Base-by-base conservation (phyloP, 495 filamentous ascomycete species). In the Podospora pseudopauciseta region DNA sequence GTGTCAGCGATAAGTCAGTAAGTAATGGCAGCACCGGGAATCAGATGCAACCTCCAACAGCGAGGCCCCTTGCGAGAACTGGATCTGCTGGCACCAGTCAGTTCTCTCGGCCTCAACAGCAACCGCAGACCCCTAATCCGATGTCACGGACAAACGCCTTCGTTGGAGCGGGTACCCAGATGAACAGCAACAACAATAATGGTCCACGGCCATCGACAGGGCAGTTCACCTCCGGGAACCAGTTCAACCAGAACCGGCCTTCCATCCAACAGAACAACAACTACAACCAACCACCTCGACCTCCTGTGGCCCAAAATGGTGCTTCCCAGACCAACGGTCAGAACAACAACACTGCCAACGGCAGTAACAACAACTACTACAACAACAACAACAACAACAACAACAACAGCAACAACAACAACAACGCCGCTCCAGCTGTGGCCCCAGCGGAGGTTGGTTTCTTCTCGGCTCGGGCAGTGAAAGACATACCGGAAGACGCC, bases 391-490 rank as follows among this genome's bases (percentile, higher is more conserved):
- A 16, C 39, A 71, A 34, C 55, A 71, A 70, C 20, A 66, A 57
- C 53, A 53, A 39, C 34, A 39, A 49, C 39, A 16, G 3, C 39
- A 71, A 39, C 55, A 71, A 70, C 20, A 67, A 57, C 53, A 53
- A 39, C 0, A 60, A 23, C 2, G 60, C 68, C 61, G 64, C 53
- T 16, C 63, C 71, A 59, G 68, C 64, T 27, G 67, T 61, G 3
- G 71, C 72, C 60, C 28, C 72, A 1, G 11, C 39, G 39, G 39
- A 49, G 39, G 70, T 73, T 11, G 76, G 72, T 4, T 97, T 97
- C 80, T 92, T 90, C 73, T 93, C 92, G 0, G 91, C 91, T 5
- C 84, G 90, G 62, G 91, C 87, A 66, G 89, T 90, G 11, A 79
- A 75, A 19, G 69, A 78, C 20, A 39, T 80, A 3, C 74, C 80